A percentile compares a stretch with the other conserved stretches of the same genome.
Evolutionary conservation across 2,329 filamentous ascomycete genomes (phyloP).

Genomic region (Colletotrichum euphorbiae): DNA sequence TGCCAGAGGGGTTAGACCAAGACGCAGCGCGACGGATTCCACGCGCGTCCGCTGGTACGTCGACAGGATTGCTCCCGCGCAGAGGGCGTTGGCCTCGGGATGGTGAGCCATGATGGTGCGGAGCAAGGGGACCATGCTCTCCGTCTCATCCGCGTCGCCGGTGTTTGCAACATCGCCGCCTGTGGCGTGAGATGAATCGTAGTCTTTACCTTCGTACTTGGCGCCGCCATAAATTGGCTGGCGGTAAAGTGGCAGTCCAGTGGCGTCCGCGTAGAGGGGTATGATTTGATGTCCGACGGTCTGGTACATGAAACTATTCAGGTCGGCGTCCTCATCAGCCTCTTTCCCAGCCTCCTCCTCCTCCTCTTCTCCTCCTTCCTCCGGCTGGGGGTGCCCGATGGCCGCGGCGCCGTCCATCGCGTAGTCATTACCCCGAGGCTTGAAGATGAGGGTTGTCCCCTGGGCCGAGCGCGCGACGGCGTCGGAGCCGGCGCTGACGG

Average conservation of each 20-base stretch:
- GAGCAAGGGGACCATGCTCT: slow-evolving; percentile 85
- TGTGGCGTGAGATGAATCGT: slow-evolving; percentile 54
- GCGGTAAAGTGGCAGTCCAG: slow-evolving; percentile 86
- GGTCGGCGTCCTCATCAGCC: slow-evolving; percentile 58
- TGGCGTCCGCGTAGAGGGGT: slow-evolving; percentile 83
- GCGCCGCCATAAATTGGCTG: slow-evolving; percentile 79
- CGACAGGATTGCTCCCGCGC: slow-evolving; percentile 90
- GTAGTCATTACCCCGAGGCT: slow-evolving; percentile 11
- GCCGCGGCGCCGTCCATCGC: background rate
- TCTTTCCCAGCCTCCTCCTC: slow-evolving; percentile 11
- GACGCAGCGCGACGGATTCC: slow-evolving; percentile 86
- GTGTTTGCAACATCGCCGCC: slow-evolving; percentile 31
- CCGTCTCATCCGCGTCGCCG: slow-evolving; percentile 79
- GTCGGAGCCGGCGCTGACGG: slow-evolving; percentile 27
- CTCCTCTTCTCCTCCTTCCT: background rate
- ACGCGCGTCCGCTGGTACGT: slow-evolving; percentile 97
- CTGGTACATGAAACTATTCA: slow-evolving; percentile 99
- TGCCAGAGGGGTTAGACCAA: slow-evolving; percentile 85
- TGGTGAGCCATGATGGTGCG: slow-evolving; percentile 72
- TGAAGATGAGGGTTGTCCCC: slow-evolving; percentile 27
- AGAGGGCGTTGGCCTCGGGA: slow-evolving; percentile 86
- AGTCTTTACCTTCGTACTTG: slow-evolving; percentile 78
- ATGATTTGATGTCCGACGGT: slow-evolving; percentile 92
- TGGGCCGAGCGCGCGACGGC: slow-evolving; percentile 29
- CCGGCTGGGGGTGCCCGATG: background rate